Conservation (phyloP, 768 basidiomycete species). For the Rhodotorula kratochvilovae region DNA sequence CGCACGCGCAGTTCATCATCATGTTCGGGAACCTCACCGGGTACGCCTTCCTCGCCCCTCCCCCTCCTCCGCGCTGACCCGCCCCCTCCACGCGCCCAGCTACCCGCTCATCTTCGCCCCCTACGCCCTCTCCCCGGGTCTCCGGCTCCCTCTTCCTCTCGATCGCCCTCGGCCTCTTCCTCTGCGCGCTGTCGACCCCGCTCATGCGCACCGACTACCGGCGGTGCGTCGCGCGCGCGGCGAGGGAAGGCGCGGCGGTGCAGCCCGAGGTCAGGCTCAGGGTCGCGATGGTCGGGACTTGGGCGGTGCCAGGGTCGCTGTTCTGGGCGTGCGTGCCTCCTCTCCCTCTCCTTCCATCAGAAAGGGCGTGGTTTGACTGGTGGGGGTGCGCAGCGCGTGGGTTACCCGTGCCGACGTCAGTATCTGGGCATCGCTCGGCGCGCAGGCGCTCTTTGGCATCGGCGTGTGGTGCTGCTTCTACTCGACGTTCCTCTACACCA, state of each 20-base stretch:
- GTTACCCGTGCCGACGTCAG: neutral
- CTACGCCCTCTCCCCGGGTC: slow-evolving; percentile 22
- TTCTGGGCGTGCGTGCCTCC: slow-evolving; percentile 7
- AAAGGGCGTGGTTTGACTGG: neutral
- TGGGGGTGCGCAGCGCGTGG: neutral
- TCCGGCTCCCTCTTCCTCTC: slow-evolving; percentile 30
- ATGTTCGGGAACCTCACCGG: slow-evolving; percentile 23
- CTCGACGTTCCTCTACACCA: slow-evolving; percentile 9
- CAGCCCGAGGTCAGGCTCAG: slow-evolving; percentile 8
- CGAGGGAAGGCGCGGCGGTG: neutral
- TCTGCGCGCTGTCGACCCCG: neutral
- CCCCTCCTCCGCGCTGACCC: neutral
- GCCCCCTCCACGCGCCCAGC: neutral
- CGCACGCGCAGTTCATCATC: slow-evolving; percentile 5
- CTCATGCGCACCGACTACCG: neutral
- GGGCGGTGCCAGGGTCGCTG: slow-evolving; percentile 5
- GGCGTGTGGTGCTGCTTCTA: slow-evolving; percentile 16
- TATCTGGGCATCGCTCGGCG: neutral
- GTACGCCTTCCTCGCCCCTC: neutral
- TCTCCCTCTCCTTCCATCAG: neutral
- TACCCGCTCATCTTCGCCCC: slow-evolving; percentile 16
- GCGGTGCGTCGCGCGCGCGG: neutral
- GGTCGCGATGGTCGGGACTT: slow-evolving; percentile 19
- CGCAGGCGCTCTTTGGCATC: slow-evolving; percentile 10
- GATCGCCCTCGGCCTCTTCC: slow-evolving; percentile 16